Conservation (phyloP, 305 asterid species). For the Galium porrigens region DNA sequence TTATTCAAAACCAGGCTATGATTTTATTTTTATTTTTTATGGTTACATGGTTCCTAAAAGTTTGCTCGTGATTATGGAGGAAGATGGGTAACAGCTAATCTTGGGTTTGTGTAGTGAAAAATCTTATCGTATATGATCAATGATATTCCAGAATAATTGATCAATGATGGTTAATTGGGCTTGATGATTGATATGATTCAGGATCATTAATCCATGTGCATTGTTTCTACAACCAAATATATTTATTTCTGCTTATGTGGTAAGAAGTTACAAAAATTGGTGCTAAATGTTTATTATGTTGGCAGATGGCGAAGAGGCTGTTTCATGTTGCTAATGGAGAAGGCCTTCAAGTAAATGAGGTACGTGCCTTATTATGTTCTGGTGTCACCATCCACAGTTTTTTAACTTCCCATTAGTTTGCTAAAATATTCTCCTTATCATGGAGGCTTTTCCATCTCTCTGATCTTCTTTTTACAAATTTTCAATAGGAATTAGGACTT, state of each 20-base stretch:
- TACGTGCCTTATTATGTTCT: slow-evolving; percentile 18
- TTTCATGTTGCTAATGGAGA: slow-evolving; percentile 64
- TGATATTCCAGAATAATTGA: background rate
- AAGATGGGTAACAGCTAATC: background rate
- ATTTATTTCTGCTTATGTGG: slow-evolving; percentile 14
- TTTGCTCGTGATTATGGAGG: background rate
- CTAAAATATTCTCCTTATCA: too few relatives aligned
- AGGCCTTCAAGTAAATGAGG: slow-evolving; percentile 80
- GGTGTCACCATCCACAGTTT: background rate
- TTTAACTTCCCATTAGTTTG: background rate
- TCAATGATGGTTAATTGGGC: background rate
- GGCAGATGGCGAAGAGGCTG: slow-evolving; percentile 85
- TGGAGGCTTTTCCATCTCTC: background rate
- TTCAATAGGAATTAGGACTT: background rate
- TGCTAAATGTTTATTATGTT: slow-evolving; percentile 22
- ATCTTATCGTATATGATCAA: background rate
- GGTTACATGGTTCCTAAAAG: background rate
- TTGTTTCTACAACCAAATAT: slow-evolving; percentile 2
- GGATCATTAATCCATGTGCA: background rate
- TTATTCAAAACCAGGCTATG: background rate
- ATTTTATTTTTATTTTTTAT: background rate
- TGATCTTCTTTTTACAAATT: background rate
- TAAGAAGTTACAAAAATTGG: slow-evolving; percentile 9
- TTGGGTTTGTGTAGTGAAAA: slow-evolving; percentile 2
- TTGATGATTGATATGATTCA: slow-evolving; percentile 2